Evolutionary conservation across 2,329 filamentous ascomycete genomes (phyloP).

Genomic region (Ascocoryne sarcoides): DNA sequence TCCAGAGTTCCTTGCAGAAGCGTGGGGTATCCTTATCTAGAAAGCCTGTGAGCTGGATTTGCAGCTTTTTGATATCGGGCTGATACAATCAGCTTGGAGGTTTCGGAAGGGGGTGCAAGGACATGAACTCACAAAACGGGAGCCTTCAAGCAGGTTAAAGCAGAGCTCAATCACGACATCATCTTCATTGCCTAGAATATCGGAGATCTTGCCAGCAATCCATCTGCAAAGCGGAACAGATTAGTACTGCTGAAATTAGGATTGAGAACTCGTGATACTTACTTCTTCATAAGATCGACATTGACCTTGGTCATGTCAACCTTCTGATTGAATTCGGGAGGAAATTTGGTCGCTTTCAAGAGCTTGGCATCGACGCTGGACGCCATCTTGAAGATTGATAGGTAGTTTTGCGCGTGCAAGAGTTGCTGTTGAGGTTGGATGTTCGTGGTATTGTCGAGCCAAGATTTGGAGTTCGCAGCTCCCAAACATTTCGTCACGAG

Average conservation of each 20-base stretch:
- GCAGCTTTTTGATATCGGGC: constrained; percentile 92
- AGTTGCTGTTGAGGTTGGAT: too few species aligned
- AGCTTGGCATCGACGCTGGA: constrained; percentile 83
- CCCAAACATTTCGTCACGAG: too few species aligned
- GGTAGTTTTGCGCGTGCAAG: constrained; percentile 5
- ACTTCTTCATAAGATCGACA: constrained; percentile 96
- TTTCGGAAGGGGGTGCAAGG: constrained; percentile 3
- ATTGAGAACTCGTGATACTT: constrained; percentile 29
- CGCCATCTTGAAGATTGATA: constrained; percentile 48
- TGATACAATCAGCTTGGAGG: constrained; percentile 34
- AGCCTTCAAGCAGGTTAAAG: constrained; percentile 61
- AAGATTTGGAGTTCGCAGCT: too few species aligned
- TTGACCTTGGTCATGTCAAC: constrained; percentile 98
- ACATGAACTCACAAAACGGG: constrained; percentile 57
- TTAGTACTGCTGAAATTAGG: constrained; percentile 12
- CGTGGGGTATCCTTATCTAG: constrained; percentile 81
- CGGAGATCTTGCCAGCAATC: constrained; percentile 82
- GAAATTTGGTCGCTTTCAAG: constrained; percentile 86
- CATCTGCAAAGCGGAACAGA: constrained; percentile 49
- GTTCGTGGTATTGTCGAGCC: too few species aligned
- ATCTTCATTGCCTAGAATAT: constrained; percentile 86
- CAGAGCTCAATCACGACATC: constrained; percentile 89
- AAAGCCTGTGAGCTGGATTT: constrained; percentile 92
- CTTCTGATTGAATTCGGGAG: constrained; percentile 85
- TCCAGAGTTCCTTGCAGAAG: constrained; percentile 95